A percentile compares a stretch with the other conserved stretches of the same genome.
Evolutionary conservation across 2,329 filamentous ascomycete species (phyloP).

Genomic region (Cladophialophora bantiana): DNA sequence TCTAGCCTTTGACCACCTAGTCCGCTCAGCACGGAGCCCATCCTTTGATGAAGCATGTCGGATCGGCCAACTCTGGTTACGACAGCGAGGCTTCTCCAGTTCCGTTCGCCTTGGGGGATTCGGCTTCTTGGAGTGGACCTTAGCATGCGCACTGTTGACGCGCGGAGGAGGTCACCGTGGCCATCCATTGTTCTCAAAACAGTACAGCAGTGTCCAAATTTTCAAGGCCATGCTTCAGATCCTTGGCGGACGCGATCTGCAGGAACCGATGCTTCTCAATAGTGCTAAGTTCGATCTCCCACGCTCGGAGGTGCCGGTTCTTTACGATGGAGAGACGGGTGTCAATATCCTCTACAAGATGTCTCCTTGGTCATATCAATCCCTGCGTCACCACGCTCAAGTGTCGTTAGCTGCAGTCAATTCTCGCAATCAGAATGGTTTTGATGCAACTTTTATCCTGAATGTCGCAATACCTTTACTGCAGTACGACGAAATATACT

Average conservation of each 20-base stretch:
- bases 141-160: conserved; percentile 79
- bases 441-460: conserved; percentile 81
- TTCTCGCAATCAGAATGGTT: conserved; percentile 77
- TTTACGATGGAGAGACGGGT: conserved; percentile 77
- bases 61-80: conserved; percentile 86
- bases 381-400: conserved; percentile 76
- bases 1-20: conserved; percentile 74
- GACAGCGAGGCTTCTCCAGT: conserved; percentile 80
- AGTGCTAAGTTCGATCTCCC: conserved; percentile 48
- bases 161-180: conserved; percentile 77
- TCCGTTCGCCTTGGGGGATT: conserved; percentile 80
- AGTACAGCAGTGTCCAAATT: conserved; percentile 88
- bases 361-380: conserved; percentile 79
- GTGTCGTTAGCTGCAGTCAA: conserved; percentile 77
- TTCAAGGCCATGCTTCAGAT: conserved; percentile 96
- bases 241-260: conserved; percentile 76
- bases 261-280: conserved; percentile 66
- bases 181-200: conserved; percentile 74
- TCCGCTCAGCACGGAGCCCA: conserved; percentile 67
- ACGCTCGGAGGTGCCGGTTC: conserved; percentile 65
- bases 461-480: conserved; percentile 60
- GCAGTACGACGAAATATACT: conserved; percentile 62
- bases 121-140: conserved; percentile 89
- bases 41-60: conserved; percentile 84
- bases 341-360: conserved; percentile 92